Evolutionary conservation across 345 rosid species (phyloP), one percentile per base, ranked within the genome.

Genomic region (Populus alba): DNA sequence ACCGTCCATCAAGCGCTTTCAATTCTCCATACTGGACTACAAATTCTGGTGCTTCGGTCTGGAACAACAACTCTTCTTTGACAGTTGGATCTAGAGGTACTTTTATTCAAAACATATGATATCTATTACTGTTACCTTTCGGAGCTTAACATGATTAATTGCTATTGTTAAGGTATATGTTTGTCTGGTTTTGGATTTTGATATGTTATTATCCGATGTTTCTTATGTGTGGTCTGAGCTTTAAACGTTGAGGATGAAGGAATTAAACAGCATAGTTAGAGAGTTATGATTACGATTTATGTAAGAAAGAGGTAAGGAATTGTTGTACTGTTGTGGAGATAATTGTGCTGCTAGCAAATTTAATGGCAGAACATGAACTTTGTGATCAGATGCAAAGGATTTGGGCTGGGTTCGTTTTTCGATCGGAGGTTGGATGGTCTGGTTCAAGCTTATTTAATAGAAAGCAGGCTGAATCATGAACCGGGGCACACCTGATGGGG

Each of bases 81-180:
- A 94, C 98, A 33, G 87, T 94, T 74, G 98, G 98, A 73, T 75
- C 87, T 45, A 84, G 98, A 89, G 98, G 98, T 91, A 85, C 10
- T 20, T 68, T 27, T 38, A 27, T 39, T 29, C 15, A 45, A 45
- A 45, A 25, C n/a, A 31, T 18, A 33, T 31, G 62, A 55, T 55
- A 18, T 0, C 61, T 57, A 3, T 45, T 45, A 15, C 0, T 57
- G 25, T 7, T 22, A 18, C 25, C 69, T 16, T 31, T 23, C 29
- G 39, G 6, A 12, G 15, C 45, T 41, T 41, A 41, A 41, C 45
- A 55, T 22, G 23, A 55, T 55, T 22, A 55, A 22, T 55, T 22
- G 62, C 27, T 57, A 9, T 39, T 45, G 29, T 23, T n/a, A 9
- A 9, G 63, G 63, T 57, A 11, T n/a, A 57, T 9, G 63, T 57